phyloP scores from a whole-genome alignment of 345 rosid genomes.

The Dovyalis caffra region DNA sequence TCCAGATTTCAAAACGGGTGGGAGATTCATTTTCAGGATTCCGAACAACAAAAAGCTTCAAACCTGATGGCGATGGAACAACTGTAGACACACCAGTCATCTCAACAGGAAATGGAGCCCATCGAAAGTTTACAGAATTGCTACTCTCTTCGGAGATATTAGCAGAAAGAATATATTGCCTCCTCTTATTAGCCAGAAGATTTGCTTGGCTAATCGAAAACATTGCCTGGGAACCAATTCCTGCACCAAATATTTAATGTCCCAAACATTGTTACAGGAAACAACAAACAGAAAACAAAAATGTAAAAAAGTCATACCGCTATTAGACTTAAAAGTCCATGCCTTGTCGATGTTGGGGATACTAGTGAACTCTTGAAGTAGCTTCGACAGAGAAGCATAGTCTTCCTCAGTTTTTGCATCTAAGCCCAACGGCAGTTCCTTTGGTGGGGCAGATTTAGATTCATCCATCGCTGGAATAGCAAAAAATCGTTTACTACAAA shows the following conservation, averaged over 20 bases:
- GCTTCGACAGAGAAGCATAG: slow-evolving; percentile 62
- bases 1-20: slow-evolving; percentile 81
- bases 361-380: slow-evolving; percentile 61
- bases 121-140: slow-evolving; percentile 47
- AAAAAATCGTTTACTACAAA: slow-evolving; percentile 31
- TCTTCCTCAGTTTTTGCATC: slow-evolving; percentile 61
- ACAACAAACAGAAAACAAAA: not conserved
- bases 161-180: slow-evolving; percentile 53
- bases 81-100: slow-evolving; percentile 63
- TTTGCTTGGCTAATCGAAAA: slow-evolving; percentile 77
- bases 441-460: slow-evolving; percentile 33
- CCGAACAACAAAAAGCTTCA: slow-evolving; percentile 69
- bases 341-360: slow-evolving; percentile 76
- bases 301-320: slow-evolving; percentile 35
- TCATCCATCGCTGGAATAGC: slow-evolving; percentile 47
- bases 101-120: slow-evolving; percentile 89
- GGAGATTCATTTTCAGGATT: slow-evolving; percentile 84
- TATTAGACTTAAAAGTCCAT: slow-evolving; percentile 59
- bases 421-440: slow-evolving; percentile 43
- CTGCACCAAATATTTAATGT: no score
- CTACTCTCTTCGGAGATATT: slow-evolving; percentile 45
- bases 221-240: slow-evolving; percentile 59
- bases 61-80: slow-evolving; percentile 82
- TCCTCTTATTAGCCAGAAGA: slow-evolving; percentile 74
- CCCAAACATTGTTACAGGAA: not conserved